phyloP scores from a whole-genome alignment of 2,329 filamentous ascomycete species.

The Colletotrichum gigasporum region DNA sequence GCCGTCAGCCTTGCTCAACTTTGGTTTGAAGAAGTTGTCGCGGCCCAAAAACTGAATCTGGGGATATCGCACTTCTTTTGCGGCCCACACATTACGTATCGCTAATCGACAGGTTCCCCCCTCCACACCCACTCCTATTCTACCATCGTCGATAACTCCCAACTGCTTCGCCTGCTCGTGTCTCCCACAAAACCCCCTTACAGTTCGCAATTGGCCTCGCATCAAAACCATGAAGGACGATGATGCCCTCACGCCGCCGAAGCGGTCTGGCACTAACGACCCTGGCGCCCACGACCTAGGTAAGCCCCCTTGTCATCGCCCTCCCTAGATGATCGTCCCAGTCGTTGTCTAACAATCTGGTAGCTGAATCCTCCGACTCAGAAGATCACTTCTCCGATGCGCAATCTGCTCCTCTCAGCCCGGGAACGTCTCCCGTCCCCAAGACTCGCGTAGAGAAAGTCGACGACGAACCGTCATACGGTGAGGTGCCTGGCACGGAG shows the following conservation, averaged over 20 bases:
- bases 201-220: neutral
- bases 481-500: conserved; percentile 69
- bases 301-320: conserved; percentile 39
- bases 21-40: neutral
- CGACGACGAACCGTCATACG: conserved; percentile 65
- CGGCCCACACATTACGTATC: conserved; percentile 31
- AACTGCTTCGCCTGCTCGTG: conserved; percentile 3
- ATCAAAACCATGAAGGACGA: conserved; percentile 42
- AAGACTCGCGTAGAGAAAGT: conserved; percentile 67
- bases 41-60: neutral
- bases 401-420: conserved; percentile 60
- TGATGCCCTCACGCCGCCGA: conserved; percentile 51
- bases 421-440: conserved; percentile 62
- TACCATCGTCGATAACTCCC: conserved; percentile 18
- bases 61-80: conserved; percentile 5
- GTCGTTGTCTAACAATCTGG: conserved; percentile 36
- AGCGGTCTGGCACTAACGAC: conserved; percentile 55
- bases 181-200: neutral
- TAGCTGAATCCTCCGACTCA: conserved; percentile 66
- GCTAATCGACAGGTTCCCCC: conserved; percentile 31
- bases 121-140: conserved; percentile 29
- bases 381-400: conserved; percentile 78
- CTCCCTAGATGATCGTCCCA: conserved; percentile 3
- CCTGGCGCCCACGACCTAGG: conserved; percentile 70
- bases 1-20: conserved; percentile 9